Evolutionary conservation across 2,329 filamentous ascomycete genomes (phyloP), one percentile per base, ranked within the genome.

Genomic region (Polytolypa hystricis): DNA sequence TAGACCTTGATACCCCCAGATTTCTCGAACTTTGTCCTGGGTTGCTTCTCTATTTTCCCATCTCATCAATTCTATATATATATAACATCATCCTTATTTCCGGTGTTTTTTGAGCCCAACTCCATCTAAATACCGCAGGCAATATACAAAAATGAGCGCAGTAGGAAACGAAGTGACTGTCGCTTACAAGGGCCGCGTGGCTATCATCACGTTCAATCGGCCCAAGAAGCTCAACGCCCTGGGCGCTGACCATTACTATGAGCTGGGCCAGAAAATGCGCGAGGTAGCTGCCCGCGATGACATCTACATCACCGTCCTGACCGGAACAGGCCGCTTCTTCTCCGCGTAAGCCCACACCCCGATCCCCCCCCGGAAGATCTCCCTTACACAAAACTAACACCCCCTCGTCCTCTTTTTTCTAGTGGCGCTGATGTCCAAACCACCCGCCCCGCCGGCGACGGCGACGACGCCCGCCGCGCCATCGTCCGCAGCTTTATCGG

Each of bases 211-310:
- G 12, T 79, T 98, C 55, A 80, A 87, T 62, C 81, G 84, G 35
- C 74, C 79, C 37, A 74, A 78, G 56, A 95, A 95, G 65, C 83
- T 96, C 59, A 93, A 93, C 59, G 85, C 89, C 20, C 65, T 95
- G 35, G 73, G 66, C 41, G 69, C 73, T 51, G 65, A 73, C 42
- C 71, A 79, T 35, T 96, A 95, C 67, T 93, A 82, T 58, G 71
- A 77, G 19, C 71, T 96, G 28, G 77, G 81, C 1, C 70, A 74
- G 48, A 70, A 76, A 33, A 64, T 98, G 55, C 74, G 80, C 40
- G 79, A 94, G 55, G 70, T 96, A 33, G 87, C 85, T 11, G 70
- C 67, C 6, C 78, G 78, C 45, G 77, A 89, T 42, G 83, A 93
- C 46, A 77, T 95, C 41, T 83, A 73, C 53, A 77, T 94, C 49